Conservation (phyloP, 2,329 filamentous ascomycete genomes). For the Fusarium redolens region DNA sequence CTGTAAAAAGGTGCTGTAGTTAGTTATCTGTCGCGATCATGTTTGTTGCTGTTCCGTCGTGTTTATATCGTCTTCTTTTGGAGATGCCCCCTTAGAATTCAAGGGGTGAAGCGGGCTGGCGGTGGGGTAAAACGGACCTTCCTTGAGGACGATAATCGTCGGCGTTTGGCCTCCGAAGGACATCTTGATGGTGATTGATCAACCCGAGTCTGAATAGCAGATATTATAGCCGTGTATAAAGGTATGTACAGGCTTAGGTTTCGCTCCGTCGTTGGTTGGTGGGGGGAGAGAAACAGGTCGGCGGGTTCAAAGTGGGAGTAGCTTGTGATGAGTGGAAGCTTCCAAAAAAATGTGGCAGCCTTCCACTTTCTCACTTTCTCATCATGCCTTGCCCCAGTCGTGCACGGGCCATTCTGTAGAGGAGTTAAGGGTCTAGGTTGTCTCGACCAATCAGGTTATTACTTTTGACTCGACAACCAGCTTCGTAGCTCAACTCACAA, state of each 20-base stretch:
- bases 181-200: slow-evolving; percentile 65
- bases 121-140: slow-evolving; percentile 75
- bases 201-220: slow-evolving; percentile 17
- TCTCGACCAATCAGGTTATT: slow-evolving; percentile 21
- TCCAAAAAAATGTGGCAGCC: slow-evolving; percentile 63
- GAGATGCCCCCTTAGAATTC: slow-evolving; percentile 24
- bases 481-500: background rate
- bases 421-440: slow-evolving; percentile 15
- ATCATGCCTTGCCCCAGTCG: slow-evolving; percentile 43
- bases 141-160: slow-evolving; percentile 97
- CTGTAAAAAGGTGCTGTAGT: slow-evolving; percentile 59
- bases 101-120: slow-evolving; percentile 45
- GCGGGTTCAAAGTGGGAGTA: slow-evolving; percentile 46
- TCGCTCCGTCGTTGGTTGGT: slow-evolving; percentile 21
- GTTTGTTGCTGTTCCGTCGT: background rate
- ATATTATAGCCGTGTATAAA: slow-evolving; percentile 16
- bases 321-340: slow-evolving; percentile 55
- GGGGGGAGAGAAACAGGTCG: slow-evolving; percentile 40
- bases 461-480: slow-evolving; percentile 12
- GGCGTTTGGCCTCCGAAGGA: slow-evolving; percentile 98
- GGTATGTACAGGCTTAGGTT: slow-evolving; percentile 21
- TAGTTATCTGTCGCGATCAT: slow-evolving; percentile 31
- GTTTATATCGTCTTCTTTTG: slow-evolving; percentile 19
- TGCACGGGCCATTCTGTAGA: slow-evolving; percentile 44
- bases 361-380: slow-evolving; percentile 44